phyloP scores from a whole-genome alignment of 2,329 filamentous ascomycete species.

The Alternaria solani region DNA sequence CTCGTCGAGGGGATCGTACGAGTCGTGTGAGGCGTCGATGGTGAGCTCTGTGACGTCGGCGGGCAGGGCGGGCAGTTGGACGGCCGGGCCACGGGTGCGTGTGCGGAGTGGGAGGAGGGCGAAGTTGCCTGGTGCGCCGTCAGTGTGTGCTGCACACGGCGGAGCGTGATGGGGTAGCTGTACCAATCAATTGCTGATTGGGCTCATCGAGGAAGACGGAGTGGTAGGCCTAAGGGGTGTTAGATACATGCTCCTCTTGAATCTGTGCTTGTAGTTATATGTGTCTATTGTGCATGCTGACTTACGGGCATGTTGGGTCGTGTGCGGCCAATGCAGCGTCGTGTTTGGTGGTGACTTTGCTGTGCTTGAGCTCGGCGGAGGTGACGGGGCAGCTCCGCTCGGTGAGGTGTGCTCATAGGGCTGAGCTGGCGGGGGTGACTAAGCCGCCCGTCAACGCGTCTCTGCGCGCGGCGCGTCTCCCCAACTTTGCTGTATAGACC shows the following conservation, averaged over 20 bases:
- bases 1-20: slow-evolving; percentile 96
- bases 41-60: slow-evolving; percentile 63
- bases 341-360: slow-evolving; percentile 30
- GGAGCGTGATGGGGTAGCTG: not conserved
- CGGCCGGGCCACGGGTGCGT: slow-evolving; percentile 92
- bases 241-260: slow-evolving; percentile 7
- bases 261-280: not conserved
- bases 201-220: slow-evolving; percentile 91
- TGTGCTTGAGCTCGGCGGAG: slow-evolving; percentile 34
- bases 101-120: slow-evolving; percentile 94
- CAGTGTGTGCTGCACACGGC: not conserved
- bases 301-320: slow-evolving; percentile 58
- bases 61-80: slow-evolving; percentile 72
- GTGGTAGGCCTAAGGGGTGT: slow-evolving; percentile 82
- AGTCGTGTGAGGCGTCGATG: slow-evolving; percentile 83
- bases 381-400: slow-evolving; percentile 41
- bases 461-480: slow-evolving; percentile 27
- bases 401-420: slow-evolving; percentile 43
- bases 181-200: slow-evolving; percentile 71
- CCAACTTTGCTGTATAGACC: slow-evolving; percentile 2
- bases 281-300: not conserved
- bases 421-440: slow-evolving; percentile 45
- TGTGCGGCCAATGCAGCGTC: slow-evolving; percentile 21
- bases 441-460: slow-evolving; percentile 50
- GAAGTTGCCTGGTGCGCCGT: slow-evolving; percentile 74